phyloP scores from a whole-genome alignment of 2,329 filamentous ascomycete genomes.

The Madurella fahalii region DNA sequence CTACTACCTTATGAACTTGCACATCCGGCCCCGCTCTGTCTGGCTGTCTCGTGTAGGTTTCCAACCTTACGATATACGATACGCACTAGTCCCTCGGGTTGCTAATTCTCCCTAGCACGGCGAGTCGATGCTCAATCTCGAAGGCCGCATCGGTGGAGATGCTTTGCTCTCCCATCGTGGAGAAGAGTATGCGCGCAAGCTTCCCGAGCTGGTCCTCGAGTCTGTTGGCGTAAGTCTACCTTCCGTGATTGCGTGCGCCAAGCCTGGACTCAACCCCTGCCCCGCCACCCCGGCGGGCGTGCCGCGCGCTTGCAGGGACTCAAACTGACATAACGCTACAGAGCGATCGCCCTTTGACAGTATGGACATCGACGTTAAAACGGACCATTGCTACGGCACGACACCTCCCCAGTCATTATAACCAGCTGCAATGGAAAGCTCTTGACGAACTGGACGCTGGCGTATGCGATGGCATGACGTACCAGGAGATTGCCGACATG shows the following conservation, averaged over 20 bases:
- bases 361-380: conserved; percentile 61
- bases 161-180: conserved; percentile 81
- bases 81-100: neutral
- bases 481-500: conserved; percentile 84
- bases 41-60: conserved; percentile 83
- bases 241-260: conserved; percentile 17
- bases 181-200: conserved; percentile 77
- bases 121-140: conserved; percentile 88
- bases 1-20: conserved; percentile 97
- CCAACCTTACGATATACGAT: neutral
- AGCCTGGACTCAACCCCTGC: conserved; percentile 8
- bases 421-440: conserved; percentile 98
- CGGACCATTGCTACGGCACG: conserved; percentile 90
- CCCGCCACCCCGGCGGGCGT: conserved; percentile 1
- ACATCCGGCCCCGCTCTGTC: conserved; percentile 93
- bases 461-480: conserved; percentile 94
- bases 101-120: conserved; percentile 64
- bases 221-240: conserved; percentile 70
- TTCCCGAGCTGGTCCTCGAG: conserved; percentile 78
- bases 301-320: conserved; percentile 1
- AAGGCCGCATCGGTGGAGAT: conserved; percentile 89
- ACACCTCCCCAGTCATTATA: conserved; percentile 74
- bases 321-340: conserved; percentile 31
- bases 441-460: conserved; percentile 95
- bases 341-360: conserved; percentile 58